These are phyloP conservation scores for Tylopilus sp. DNA, from an alignment of 768 basidiomycete genomes.

Conservation along the genomic window DNA sequence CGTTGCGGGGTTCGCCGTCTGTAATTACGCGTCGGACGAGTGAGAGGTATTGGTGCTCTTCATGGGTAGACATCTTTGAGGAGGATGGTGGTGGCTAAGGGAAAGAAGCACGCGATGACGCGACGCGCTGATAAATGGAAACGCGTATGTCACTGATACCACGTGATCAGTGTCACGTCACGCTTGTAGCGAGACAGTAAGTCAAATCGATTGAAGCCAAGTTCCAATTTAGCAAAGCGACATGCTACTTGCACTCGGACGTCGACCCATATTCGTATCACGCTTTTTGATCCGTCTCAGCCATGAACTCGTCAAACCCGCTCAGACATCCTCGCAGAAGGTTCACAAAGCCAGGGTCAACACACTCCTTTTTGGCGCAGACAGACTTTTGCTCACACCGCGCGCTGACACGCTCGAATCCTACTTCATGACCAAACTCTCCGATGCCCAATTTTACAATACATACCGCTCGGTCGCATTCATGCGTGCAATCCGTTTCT, in stretches of 20 bases:
- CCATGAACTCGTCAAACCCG: background rate
- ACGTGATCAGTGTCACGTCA: constrained; percentile 21
- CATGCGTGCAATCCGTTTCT: constrained; percentile 37
- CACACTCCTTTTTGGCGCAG: constrained; percentile 24
- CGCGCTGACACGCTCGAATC: constrained; percentile 16
- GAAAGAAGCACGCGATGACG: background rate
- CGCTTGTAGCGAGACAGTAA: no score
- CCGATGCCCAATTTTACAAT: constrained; percentile 26
- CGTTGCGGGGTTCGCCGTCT: constrained; percentile 74
- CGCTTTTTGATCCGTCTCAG: constrained; percentile 1
- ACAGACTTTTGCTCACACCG: constrained; percentile 24
- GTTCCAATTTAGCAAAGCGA: no score
- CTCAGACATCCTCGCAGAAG: constrained; percentile 10
- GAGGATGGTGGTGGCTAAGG: constrained; percentile 11
- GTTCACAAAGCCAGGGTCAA: constrained; percentile 24
- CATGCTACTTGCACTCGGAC: constrained; percentile 10
- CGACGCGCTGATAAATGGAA: constrained; percentile 5
- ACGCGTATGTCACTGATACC: constrained; percentile 3
- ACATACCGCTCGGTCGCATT: constrained; percentile 31
- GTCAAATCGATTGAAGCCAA: no score
- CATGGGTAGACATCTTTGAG: constrained; percentile 48
- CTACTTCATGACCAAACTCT: constrained; percentile 23
- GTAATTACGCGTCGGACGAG: constrained; percentile 77
- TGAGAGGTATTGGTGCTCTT: constrained; percentile 86
- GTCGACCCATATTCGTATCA: background rate